Evolutionary conservation across 225 moss, liverwort and hornwort species (phyloP).

Genomic region (Marchantia polymorpha): DNA sequence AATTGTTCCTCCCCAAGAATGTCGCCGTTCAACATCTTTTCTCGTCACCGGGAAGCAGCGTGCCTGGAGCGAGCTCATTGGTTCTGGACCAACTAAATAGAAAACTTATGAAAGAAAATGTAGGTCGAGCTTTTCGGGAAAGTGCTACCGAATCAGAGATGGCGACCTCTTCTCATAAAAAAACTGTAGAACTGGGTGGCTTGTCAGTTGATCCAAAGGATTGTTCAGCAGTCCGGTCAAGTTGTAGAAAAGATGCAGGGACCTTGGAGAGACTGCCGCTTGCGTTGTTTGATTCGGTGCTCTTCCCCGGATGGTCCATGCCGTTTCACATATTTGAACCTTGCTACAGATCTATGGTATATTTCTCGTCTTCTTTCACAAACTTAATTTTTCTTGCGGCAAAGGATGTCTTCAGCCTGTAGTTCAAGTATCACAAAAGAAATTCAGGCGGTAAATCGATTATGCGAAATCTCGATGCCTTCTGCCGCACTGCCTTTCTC

Average conservation of each 20-base stretch:
- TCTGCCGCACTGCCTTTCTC: no score
- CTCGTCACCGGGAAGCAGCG: slow-evolving; percentile 22
- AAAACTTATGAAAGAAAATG: slow-evolving; percentile 31
- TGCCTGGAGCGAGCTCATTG: slow-evolving; percentile 6
- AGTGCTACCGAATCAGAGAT: background rate
- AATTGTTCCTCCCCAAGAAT: slow-evolving; percentile 46
- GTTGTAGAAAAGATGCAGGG: slow-evolving; percentile 9
- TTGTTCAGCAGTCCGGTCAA: background rate
- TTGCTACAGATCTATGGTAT: slow-evolving; percentile 59
- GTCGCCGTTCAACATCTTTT: slow-evolving; percentile 10
- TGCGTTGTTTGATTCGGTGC: slow-evolving; percentile 51
- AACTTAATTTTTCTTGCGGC: background rate
- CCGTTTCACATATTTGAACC: slow-evolving; percentile 53
- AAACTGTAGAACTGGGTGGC: background rate
- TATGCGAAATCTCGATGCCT: background rate
- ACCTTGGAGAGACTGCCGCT: slow-evolving; percentile 39
- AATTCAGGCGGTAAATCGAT: background rate
- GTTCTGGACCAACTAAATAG: slow-evolving; percentile 37
- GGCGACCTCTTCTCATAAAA: slow-evolving; percentile 1
- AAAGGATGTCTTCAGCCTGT: background rate
- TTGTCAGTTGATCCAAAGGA: background rate
- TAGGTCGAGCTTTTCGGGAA: background rate
- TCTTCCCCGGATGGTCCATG: slow-evolving; percentile 57
- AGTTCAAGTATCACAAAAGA: background rate
- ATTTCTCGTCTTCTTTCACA: background rate